These are phyloP conservation scores for Kwoniella europaea DNA, from an alignment of 768 basidiomycete species.

Conservation along the genomic window DNA sequence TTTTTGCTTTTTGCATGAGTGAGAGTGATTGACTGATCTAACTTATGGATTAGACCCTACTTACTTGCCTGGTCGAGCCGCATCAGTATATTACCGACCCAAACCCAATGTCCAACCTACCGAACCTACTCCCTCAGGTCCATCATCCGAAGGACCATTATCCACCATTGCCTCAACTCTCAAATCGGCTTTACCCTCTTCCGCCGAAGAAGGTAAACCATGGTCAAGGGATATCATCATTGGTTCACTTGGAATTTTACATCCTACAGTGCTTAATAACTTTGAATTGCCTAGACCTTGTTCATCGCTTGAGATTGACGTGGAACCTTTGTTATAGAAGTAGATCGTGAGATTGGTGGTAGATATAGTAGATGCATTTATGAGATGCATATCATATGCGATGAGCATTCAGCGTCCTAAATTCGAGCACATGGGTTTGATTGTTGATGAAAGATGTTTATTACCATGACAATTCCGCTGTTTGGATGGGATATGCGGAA, in stretches of 20 bases:
- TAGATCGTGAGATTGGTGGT: background rate
- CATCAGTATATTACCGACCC: constrained; percentile 83
- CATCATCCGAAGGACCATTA: constrained; percentile 44
- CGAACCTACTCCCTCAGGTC: constrained; percentile 38
- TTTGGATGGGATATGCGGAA: too few relatives aligned
- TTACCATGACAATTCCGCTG: background rate
- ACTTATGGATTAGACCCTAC: constrained; percentile 69
- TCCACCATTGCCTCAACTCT: constrained; percentile 61
- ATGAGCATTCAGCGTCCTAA: too few relatives aligned
- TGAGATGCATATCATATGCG: too few relatives aligned
- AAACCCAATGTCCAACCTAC: constrained; percentile 35
- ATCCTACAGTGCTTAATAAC: constrained; percentile 86
- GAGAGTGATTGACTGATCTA: too few relatives aligned
- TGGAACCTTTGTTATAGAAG: constrained; percentile 84
- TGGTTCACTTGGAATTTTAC: constrained; percentile 89
- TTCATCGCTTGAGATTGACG: constrained; percentile 88
- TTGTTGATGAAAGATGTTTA: too few relatives aligned
- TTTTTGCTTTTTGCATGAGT: background rate
- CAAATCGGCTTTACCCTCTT: constrained; percentile 60
- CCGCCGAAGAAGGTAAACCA: constrained; percentile 35
- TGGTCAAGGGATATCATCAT: constrained; percentile 69
- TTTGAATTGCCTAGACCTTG: constrained; percentile 95
- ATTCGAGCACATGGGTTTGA: too few relatives aligned
- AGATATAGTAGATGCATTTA: background rate
- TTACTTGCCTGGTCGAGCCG: constrained; percentile 94